Conservation (phyloP, 2,329 filamentous ascomycete genomes). For the Neonectria coccinea region DNA sequence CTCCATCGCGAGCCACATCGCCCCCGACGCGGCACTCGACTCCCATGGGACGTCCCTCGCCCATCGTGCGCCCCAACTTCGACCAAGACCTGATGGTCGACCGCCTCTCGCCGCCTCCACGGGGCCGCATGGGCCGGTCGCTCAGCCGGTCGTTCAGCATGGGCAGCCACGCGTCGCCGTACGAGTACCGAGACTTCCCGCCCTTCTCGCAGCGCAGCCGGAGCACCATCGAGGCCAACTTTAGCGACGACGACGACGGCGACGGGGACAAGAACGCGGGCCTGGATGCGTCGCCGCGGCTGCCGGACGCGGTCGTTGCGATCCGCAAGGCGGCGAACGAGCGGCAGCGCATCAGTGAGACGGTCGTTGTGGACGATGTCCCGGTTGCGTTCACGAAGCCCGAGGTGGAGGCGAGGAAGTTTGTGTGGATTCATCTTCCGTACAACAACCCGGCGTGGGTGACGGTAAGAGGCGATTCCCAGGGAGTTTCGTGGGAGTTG, state of each 20-base stretch:
- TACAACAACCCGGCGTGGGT: conserved; percentile 71
- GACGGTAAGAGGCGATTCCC: conserved; percentile 55
- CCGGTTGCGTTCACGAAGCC: conserved; percentile 50
- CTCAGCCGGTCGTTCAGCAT: conserved; percentile 52
- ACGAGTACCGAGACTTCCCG: conserved; percentile 52
- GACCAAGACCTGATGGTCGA: conserved; percentile 55
- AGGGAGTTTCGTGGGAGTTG: neutral
- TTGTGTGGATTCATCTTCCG: conserved; percentile 69
- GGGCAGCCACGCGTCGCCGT: conserved; percentile 47
- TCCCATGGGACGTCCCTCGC: conserved; percentile 47
- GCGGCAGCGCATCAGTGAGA: conserved; percentile 41
- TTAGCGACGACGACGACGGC: conserved; percentile 43
- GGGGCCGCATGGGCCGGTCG: conserved; percentile 46
- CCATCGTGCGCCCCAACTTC: conserved; percentile 51
- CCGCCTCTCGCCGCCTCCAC: conserved; percentile 51
- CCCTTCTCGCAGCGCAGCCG: conserved; percentile 52
- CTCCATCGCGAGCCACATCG: conserved; percentile 44
- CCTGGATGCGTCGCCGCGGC: conserved; percentile 46
- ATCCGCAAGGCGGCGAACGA: conserved; percentile 44
- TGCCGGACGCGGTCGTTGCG: conserved; percentile 51
- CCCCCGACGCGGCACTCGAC: conserved; percentile 48
- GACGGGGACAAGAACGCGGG: conserved; percentile 37
- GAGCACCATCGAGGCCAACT: conserved; percentile 43
- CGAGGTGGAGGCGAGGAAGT: conserved; percentile 56
- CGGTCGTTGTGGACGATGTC: conserved; percentile 46